A percentile compares a stretch with the other conserved stretches of the same genome.
These are phyloP conservation scores for Boletus smithii DNA, from an alignment of 1,284 basidiomycete genomes.

Conservation along the genomic window DNA sequence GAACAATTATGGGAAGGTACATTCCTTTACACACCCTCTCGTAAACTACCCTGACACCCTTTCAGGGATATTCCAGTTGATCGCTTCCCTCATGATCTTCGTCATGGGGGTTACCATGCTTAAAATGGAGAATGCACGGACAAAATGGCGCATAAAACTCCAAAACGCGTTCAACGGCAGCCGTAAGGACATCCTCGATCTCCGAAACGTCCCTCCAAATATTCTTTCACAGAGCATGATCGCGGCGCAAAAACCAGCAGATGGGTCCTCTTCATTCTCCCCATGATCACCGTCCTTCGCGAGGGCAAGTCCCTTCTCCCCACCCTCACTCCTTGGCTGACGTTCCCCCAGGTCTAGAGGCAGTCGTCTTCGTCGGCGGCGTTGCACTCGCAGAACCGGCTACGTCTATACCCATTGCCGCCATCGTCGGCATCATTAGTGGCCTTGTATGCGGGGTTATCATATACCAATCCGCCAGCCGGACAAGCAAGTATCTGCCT, in stretches of 20 bases:
- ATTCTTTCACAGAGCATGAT: constrained; percentile 34
- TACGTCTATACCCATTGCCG: constrained; percentile 83
- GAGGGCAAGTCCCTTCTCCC: constrained; percentile 57
- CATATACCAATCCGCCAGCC: constrained; percentile 74
- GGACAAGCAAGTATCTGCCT: constrained; percentile 51
- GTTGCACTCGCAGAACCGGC: constrained; percentile 82
- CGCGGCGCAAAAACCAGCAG: constrained; percentile 53
- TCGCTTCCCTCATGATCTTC: constrained; percentile 82
- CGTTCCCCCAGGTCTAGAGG: constrained; percentile 63
- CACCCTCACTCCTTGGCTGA: background rate
- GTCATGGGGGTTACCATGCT: constrained; percentile 78
- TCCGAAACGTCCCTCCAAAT: background rate
- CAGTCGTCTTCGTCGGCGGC: constrained; percentile 90
- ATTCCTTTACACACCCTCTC: background rate
- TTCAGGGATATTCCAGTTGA: constrained; percentile 72
- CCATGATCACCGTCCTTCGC: constrained; percentile 85
- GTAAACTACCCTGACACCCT: background rate
- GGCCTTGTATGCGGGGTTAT: constrained; percentile 68
- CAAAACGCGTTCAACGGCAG: constrained; percentile 70
- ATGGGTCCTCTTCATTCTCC: constrained; percentile 86
- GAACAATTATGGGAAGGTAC: constrained; percentile 73
- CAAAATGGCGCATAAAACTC: constrained; percentile 89
- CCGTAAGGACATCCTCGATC: constrained; percentile 31
- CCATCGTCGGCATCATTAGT: constrained; percentile 77
- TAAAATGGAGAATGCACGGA: constrained; percentile 72